These are phyloP conservation scores for Xanthoceras sorbifolium DNA, from an alignment of 345 rosid genomes.

Conservation along the genomic window DNA sequence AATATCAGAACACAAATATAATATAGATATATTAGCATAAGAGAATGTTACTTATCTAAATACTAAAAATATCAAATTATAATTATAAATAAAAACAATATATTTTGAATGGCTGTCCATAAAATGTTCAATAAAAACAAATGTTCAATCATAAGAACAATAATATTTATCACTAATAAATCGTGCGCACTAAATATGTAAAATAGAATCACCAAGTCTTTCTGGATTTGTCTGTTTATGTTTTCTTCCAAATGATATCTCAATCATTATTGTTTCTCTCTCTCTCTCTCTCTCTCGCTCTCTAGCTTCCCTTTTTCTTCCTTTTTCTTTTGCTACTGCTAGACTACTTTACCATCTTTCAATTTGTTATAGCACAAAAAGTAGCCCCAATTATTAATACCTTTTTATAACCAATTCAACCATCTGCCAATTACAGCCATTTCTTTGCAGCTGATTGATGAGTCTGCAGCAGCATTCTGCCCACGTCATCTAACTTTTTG, in stretches of 20 bases:
- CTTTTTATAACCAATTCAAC: neutral
- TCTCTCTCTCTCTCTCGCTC: no score
- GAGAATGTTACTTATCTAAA: no score
- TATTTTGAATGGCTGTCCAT: no score
- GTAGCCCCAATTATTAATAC: neutral
- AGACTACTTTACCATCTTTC: no score
- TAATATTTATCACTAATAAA: neutral
- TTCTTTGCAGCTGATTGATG: neutral
- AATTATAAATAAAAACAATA: no score
- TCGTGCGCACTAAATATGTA: slow-evolving; percentile 3
- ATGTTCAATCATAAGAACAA: neutral
- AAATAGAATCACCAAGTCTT: neutral
- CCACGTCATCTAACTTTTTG: neutral
- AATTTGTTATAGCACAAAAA: neutral
- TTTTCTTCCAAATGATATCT: neutral
- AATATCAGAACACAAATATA: no score
- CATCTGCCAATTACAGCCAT: neutral
- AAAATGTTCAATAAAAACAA: no score
- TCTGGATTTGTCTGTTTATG: neutral
- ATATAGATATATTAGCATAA: no score
- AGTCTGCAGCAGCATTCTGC: neutral
- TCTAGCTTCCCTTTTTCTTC: no score
- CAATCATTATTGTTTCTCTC: neutral
- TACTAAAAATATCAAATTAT: no score
- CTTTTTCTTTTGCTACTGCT: no score